Conservation (phyloP, 2,329 filamentous ascomycete genomes). For the Nemania abortiva region DNA sequence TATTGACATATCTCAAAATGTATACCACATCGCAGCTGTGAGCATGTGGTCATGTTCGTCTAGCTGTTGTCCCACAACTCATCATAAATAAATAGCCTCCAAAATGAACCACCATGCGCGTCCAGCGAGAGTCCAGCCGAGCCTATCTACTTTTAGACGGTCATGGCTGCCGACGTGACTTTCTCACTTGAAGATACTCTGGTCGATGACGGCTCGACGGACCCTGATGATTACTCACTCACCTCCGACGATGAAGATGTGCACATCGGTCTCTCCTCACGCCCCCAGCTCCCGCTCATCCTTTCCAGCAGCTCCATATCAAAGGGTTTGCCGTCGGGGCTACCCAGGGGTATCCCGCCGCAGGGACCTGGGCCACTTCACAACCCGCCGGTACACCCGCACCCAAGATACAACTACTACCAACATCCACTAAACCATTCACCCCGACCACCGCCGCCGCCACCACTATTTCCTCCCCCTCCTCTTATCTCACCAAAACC, state of each 20-base stretch:
- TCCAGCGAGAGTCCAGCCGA: conserved; percentile 24
- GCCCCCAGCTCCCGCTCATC: conserved; percentile 44
- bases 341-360: conserved; percentile 38
- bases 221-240: conserved; percentile 39
- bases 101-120: conserved; percentile 33
- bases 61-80: conserved; percentile 8
- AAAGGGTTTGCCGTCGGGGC: conserved; percentile 42
- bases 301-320: conserved; percentile 44
- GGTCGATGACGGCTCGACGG: conserved; percentile 18
- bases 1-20: conserved; percentile 6
- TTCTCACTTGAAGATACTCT: conserved; percentile 24
- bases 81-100: conserved; percentile 15
- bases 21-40: conserved; percentile 8
- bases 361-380: conserved; percentile 17
- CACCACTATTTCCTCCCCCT: conserved; percentile 20
- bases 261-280: conserved; percentile 41
- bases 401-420: conserved; percentile 34
- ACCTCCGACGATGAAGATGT: conserved; percentile 40
- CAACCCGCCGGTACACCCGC: conserved; percentile 34
- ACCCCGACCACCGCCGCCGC: conserved; percentile 36
- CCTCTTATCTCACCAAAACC: conserved; percentile 14
- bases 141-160: conserved; percentile 22
- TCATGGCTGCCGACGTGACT: conserved; percentile 35
- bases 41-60: conserved; percentile 23
- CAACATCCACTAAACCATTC: conserved; percentile 25